Evolutionary conservation across 164 flowering plant species (phyloP).

Genomic region (Paratinospora sagittata): DNA sequence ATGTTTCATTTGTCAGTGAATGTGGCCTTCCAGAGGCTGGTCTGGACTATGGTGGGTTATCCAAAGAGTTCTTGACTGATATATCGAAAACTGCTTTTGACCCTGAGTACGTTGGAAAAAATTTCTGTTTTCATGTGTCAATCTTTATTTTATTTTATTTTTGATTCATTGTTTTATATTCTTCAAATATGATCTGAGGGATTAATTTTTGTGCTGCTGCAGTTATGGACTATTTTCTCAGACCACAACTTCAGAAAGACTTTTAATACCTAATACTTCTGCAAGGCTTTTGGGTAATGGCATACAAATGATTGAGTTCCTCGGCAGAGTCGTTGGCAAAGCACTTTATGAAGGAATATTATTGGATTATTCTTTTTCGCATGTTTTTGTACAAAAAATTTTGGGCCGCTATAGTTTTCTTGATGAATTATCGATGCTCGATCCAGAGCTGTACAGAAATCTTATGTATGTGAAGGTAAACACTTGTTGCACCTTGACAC

Average conservation of each 20-base stretch:
- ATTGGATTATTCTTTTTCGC: slow-evolving; percentile 94
- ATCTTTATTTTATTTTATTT: background rate
- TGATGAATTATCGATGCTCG: slow-evolving; percentile 93
- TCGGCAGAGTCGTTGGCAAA: slow-evolving; percentile 97
- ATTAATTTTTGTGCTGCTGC: slow-evolving; percentile 7
- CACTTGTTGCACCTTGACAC: background rate
- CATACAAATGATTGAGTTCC: slow-evolving; percentile 90
- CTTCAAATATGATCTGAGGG: background rate
- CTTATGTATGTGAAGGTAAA: slow-evolving; percentile 94
- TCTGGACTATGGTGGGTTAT: slow-evolving; percentile 94
- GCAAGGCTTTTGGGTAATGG: slow-evolving; percentile 81
- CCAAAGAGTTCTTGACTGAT: slow-evolving; percentile 94
- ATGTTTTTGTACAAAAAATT: slow-evolving; percentile 90
- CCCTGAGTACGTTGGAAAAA: slow-evolving; percentile 60
- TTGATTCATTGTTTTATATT: background rate
- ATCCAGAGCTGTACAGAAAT: slow-evolving; percentile 93
- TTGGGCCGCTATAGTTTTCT: slow-evolving; percentile 98
- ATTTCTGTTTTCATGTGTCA: background rate
- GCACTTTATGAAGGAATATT: slow-evolving; percentile 99
- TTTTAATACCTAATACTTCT: slow-evolving; percentile 70
- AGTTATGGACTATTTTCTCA: slow-evolving; percentile 93
- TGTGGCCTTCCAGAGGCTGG: slow-evolving; percentile 99
- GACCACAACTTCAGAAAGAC: slow-evolving; percentile 81
- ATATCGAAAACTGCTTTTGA: slow-evolving; percentile 80
- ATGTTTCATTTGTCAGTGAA: slow-evolving; percentile 96